Percentiles rank a stretch among this genome's conserved stretches.
Evolutionary conservation across 345 rosid species (phyloP).

Genomic region (Conringia planisiliqua): DNA sequence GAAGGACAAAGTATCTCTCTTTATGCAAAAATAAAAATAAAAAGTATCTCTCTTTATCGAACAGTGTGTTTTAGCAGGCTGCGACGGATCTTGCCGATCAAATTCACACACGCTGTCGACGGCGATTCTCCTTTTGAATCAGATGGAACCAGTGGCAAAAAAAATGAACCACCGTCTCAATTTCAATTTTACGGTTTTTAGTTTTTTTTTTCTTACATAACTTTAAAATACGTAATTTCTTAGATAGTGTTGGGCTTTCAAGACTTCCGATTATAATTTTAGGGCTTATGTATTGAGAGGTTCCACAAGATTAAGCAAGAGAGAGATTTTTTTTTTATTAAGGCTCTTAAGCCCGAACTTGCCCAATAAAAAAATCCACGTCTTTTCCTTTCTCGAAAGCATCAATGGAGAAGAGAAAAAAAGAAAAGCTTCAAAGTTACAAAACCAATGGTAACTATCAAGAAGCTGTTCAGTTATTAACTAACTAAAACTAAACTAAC

Average conservation of each 20-base stretch:
- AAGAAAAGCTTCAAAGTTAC: neutral
- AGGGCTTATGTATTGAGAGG: neutral
- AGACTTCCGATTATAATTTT: neutral
- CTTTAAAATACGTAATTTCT: neutral
- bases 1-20: neutral
- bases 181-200: neutral
- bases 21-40: neutral
- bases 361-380: neutral
- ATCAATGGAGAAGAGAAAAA: neutral
- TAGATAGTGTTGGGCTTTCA: neutral
- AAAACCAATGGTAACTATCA: conserved; percentile 10
- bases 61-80: neutral
- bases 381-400: neutral
- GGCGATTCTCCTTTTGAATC: neutral
- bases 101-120: neutral
- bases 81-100: neutral
- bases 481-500: conserved; percentile 25
- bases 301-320: neutral
- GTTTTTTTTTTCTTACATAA: neutral
- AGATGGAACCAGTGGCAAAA: neutral
- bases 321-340: neutral
- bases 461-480: conserved; percentile 12
- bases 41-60: neutral
- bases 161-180: neutral
- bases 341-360: neutral